Percentiles rank a stretch among this genome's conserved stretches.
Evolutionary conservation across 208 protist species (phyloP).

Genomic region (Acanthamoeba rhysodes): DNA sequence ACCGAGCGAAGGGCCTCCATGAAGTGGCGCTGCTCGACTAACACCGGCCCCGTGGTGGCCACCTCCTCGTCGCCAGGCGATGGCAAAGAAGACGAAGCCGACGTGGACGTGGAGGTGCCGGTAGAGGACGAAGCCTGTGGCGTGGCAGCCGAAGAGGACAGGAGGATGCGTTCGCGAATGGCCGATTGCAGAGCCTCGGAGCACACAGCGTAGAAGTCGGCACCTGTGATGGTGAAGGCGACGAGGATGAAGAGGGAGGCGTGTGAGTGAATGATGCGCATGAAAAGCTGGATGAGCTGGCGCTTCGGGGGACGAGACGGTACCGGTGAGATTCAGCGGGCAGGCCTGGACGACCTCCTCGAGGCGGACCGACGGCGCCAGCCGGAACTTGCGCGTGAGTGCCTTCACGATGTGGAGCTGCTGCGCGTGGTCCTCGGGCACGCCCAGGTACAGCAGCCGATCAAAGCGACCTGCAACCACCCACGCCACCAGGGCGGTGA

Average conservation of each 20-base stretch:
- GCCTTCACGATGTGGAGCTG: slow-evolving; percentile 85
- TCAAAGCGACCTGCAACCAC: slow-evolving; percentile 81
- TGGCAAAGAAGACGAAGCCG: neutral
- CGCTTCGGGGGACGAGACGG: slow-evolving; percentile 27
- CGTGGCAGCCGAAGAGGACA: slow-evolving; percentile 18
- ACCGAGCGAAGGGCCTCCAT: slow-evolving; percentile 80
- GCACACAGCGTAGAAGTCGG: slow-evolving; percentile 88
- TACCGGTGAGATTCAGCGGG: slow-evolving; percentile 77
- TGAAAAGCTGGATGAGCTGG: too few relatives aligned
- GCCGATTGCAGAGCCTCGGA: slow-evolving; percentile 84
- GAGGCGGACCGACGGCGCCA: slow-evolving; percentile 79
- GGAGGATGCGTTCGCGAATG: slow-evolving; percentile 81
- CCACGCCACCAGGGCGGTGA: neutral
- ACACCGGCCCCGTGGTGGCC: slow-evolving; percentile 69
- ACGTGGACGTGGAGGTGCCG: neutral
- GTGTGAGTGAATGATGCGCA: too few relatives aligned
- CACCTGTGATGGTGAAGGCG: slow-evolving; percentile 68
- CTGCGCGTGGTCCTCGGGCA: slow-evolving; percentile 78
- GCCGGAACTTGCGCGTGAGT: slow-evolving; percentile 86
- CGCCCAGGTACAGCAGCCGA: slow-evolving; percentile 86
- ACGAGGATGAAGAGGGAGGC: too few relatives aligned
- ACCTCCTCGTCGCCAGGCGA: neutral
- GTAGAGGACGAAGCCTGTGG: neutral
- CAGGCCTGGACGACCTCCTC: slow-evolving; percentile 76
- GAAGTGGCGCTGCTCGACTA: slow-evolving; percentile 87